phyloP scores from a whole-genome alignment of 306 rosid genomes.

The peach (Prunus persica) region DNA sequence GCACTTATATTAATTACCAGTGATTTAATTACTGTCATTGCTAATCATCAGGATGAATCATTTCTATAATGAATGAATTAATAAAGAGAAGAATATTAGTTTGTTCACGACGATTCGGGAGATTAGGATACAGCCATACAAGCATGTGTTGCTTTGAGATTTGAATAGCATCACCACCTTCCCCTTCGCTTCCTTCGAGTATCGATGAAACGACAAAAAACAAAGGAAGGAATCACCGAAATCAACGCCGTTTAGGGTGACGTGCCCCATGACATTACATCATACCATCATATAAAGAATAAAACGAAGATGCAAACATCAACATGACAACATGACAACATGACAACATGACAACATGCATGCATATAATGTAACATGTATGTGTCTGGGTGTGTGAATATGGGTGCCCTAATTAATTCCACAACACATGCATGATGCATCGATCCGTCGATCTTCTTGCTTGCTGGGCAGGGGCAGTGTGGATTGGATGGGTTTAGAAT shows the following conservation, averaged over 20 bases:
- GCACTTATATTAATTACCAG: not conserved
- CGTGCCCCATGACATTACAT: slow-evolving; percentile 66
- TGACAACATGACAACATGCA: not conserved
- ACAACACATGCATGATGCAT: not conserved
- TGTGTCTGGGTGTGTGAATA: no score
- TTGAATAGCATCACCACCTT: slow-evolving; percentile 34
- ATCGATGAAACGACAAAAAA: slow-evolving; percentile 75
- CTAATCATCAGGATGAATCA: not conserved
- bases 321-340: not conserved
- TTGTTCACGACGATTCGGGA: slow-evolving; percentile 47
- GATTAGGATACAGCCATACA: slow-evolving; percentile 63
- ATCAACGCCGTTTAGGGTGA: slow-evolving; percentile 95
- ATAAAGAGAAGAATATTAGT: slow-evolving; percentile 47
- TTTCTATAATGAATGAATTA: no score
- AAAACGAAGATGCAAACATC: not conserved
- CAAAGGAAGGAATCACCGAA: slow-evolving; percentile 88
- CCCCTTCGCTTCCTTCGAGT: slow-evolving; percentile 51
- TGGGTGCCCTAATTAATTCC: no score
- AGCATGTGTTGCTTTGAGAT: slow-evolving; percentile 78
- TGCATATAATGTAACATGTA: not conserved
- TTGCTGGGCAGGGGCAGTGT: not conserved
- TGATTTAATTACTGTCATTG: not conserved
- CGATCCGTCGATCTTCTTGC: not conserved
- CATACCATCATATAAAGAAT: not conserved
- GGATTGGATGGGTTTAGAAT: not conserved